Evolutionary conservation across 148 eudicot species (phyloP).

Genomic region (Fagopyrum tataricum): DNA sequence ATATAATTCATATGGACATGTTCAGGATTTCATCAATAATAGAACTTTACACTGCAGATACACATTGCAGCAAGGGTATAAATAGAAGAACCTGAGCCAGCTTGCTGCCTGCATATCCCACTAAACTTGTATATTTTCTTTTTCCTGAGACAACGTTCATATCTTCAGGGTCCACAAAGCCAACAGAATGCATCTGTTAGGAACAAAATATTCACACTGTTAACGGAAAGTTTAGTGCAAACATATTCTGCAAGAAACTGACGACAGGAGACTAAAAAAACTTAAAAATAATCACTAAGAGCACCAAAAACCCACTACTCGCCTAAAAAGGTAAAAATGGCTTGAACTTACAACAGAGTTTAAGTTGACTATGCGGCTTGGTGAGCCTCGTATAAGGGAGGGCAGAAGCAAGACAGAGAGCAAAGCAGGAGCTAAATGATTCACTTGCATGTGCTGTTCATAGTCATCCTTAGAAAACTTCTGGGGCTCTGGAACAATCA

Average conservation of each 20-base stretch:
- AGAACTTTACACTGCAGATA: background rate
- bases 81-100: constrained; percentile 66
- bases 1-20: background rate
- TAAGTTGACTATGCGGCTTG: constrained; percentile 88
- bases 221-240: background rate
- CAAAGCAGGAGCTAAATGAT: constrained; percentile 91
- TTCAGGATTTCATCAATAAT: no score
- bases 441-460: constrained; percentile 98
- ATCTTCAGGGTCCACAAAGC: constrained; percentile 96
- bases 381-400: constrained; percentile 85
- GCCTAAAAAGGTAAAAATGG: background rate
- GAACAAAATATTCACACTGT: constrained; percentile 8
- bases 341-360: constrained; percentile 72
- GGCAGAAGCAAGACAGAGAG: constrained; percentile 81
- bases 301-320: no score
- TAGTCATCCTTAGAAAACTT: constrained; percentile 74
- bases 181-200: constrained; percentile 75
- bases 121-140: constrained; percentile 74
- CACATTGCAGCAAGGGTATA: background rate
- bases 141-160: constrained; percentile 69
- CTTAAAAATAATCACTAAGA: no score
- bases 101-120: constrained; percentile 89
- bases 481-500: constrained; percentile 62
- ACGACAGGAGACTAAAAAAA: no score
- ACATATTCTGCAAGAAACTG: constrained; percentile 3